phyloP scores from a whole-genome alignment of 306 rosid genomes.

The Vigna reflexopilosa region DNA sequence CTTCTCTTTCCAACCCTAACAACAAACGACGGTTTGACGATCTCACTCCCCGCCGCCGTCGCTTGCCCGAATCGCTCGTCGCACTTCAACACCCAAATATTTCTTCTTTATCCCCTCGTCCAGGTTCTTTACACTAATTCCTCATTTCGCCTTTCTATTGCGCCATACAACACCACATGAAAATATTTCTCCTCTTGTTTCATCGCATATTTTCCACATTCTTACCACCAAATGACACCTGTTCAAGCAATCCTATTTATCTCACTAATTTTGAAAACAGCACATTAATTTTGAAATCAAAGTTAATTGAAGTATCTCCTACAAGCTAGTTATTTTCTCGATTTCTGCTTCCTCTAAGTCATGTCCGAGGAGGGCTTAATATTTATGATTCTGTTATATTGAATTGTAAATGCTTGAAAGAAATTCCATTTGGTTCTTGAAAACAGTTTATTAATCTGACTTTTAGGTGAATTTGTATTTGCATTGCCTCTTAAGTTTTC shows the following conservation, averaged over 20 bases:
- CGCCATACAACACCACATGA: neutral
- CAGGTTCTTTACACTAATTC: slow-evolving; percentile 46
- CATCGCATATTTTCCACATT: neutral
- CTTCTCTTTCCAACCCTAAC: slow-evolving; percentile 49
- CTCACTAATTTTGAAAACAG: neutral
- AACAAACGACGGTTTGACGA: slow-evolving; percentile 22
- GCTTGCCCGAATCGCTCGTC: slow-evolving; percentile 66
- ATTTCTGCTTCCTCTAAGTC: neutral
- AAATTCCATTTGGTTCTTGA: slow-evolving; percentile 12
- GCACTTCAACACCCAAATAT: slow-evolving; percentile 67
- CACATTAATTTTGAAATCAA: neutral
- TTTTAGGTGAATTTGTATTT: neutral
- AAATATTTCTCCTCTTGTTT: neutral
- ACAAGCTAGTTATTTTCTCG: neutral
- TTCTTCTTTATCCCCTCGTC: slow-evolving; percentile 55
- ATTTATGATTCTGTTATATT: neutral
- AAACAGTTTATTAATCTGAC: neutral
- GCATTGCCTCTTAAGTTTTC: slow-evolving; percentile 15
- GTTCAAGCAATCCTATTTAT: neutral
- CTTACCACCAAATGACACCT: neutral
- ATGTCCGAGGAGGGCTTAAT: neutral
- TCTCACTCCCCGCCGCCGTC: slow-evolving; percentile 48
- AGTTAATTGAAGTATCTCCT: neutral
- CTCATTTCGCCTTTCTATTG: neutral
- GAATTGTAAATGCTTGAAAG: neutral